These are phyloP conservation scores for Citrus mangshanensis DNA, from an alignment of 345 rosid genomes.

Conservation along the genomic window DNA sequence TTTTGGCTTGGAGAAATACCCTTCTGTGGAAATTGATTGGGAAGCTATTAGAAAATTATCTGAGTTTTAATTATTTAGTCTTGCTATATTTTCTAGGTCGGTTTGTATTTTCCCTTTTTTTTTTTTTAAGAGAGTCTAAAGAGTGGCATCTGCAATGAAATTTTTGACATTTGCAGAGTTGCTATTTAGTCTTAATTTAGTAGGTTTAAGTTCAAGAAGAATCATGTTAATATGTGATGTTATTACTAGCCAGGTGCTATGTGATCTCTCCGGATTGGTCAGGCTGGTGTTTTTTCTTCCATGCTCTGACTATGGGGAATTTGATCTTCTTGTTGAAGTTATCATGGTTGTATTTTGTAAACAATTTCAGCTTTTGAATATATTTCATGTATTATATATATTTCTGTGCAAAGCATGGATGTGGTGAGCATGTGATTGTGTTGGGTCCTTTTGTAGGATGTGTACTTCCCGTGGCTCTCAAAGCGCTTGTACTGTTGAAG, in stretches of 20 bases:
- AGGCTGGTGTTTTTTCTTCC: slow-evolving; percentile 13
- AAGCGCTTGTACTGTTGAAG: not conserved
- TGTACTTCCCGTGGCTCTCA: too few species aligned
- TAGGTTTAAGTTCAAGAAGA: not conserved
- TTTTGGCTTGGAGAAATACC: slow-evolving; percentile 62
- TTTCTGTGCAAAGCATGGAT: too few species aligned
- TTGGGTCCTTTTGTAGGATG: too few species aligned
- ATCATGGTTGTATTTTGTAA: not conserved
- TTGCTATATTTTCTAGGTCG: not conserved
- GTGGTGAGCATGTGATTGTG: too few species aligned
- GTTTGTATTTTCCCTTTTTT: too few species aligned
- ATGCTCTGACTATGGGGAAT: slow-evolving; percentile 6
- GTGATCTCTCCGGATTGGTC: not conserved
- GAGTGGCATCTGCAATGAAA: slow-evolving; percentile 45
- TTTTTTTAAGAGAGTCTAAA: slow-evolving; percentile 3
- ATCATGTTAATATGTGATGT: slow-evolving; percentile 24
- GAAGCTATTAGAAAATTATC: slow-evolving; percentile 56
- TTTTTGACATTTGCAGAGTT: slow-evolving; percentile 57
- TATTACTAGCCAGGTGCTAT: not conserved
- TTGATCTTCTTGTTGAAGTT: not conserved
- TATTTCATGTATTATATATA: not conserved
- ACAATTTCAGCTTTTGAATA: slow-evolving; percentile 7
- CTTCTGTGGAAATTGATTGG: slow-evolving; percentile 91
- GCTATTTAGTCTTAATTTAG: slow-evolving; percentile 13
- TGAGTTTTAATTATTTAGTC: slow-evolving; percentile 21